Evolutionary conservation across 768 basidiomycete species (phyloP), one percentile per base, ranked within the genome.

Genomic region (Gymnopilus dilepis): DNA sequence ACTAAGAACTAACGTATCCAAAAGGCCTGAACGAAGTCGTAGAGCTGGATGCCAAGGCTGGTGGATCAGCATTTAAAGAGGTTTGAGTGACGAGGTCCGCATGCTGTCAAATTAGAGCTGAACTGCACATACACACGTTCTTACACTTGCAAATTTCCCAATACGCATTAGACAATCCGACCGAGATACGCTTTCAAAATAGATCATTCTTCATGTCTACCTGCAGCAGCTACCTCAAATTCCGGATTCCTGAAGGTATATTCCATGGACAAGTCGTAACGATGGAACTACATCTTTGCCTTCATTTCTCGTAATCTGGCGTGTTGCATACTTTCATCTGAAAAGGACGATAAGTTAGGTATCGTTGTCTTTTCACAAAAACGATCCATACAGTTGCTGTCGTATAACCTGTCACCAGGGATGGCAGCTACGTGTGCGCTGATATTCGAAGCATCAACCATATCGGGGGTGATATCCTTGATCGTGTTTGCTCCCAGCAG

Each of bases 371-470:
- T 92, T 45, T 43, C n/a, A 26, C 8, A 33, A n/a, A 45, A 41
- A 72, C 94, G 77, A n/a, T n/a, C n/a, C n/a, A n/a, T 71, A 97
- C 95, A 97, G 65, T 94, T 97, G 45, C 74, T 76, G 42, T 91
- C 82, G 68, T 89, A 97, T 26, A 95, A 78, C n/a, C 81, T 80
- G 67, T 94, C 93, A 2, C 76, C 79, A 0, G 94, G 92, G 3
- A 90, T 88, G 3, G 85, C 67, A 1, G 86, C 88, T 19, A 87
- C 73, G 68, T 94, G 94, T 24, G 80, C 73, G 55, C 80, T 78
- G 30, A 97, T 75, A 54, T 86, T 89, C 1, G 85, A 84, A 12
- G 88, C 87, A 64, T 98, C 94, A 7, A 99, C 94, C 96, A 99
- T 96, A 43, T 87, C 85, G 0, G 91, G 92, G 0, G 87, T 86